Conservation (phyloP, 2,329 filamentous ascomycete genomes). For the Metarhizium rileyi region DNA sequence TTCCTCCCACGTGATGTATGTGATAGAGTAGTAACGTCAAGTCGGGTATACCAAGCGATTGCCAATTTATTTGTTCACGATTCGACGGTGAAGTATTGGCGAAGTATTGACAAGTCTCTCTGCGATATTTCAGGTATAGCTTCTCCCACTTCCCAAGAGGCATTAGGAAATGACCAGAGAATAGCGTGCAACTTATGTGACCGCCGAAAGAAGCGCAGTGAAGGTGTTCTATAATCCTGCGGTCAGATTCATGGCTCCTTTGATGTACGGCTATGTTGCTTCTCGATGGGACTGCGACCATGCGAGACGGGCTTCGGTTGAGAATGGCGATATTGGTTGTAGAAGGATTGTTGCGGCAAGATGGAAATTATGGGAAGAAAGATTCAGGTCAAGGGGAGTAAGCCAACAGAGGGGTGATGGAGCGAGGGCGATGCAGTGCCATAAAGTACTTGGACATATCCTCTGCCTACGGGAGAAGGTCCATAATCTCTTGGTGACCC, state of each 20-base stretch:
- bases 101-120: neutral
- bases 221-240: neutral
- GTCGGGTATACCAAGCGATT: neutral
- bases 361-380: neutral
- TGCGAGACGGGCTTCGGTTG: neutral
- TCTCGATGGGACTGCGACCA: neutral
- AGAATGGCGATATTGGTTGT: neutral
- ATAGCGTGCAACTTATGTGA: neutral
- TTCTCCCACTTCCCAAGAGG: neutral
- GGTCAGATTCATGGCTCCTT: conserved; percentile 2
- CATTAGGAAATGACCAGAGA: neutral
- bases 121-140: neutral
- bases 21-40: neutral
- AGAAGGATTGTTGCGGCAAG: neutral
- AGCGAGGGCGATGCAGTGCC: conserved; percentile 16
- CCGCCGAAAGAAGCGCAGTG: neutral
- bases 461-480: neutral
- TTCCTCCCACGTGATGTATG: neutral
- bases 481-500: neutral
- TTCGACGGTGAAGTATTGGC: neutral
- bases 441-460: conserved; percentile 17
- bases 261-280: neutral
- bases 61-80: neutral
- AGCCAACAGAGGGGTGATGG: conserved; percentile 2
- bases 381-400: neutral